These are phyloP conservation scores for Eremochloa ophiuroides DNA, from an alignment of 176 grass and related monocot species.

Conservation along the genomic window DNA sequence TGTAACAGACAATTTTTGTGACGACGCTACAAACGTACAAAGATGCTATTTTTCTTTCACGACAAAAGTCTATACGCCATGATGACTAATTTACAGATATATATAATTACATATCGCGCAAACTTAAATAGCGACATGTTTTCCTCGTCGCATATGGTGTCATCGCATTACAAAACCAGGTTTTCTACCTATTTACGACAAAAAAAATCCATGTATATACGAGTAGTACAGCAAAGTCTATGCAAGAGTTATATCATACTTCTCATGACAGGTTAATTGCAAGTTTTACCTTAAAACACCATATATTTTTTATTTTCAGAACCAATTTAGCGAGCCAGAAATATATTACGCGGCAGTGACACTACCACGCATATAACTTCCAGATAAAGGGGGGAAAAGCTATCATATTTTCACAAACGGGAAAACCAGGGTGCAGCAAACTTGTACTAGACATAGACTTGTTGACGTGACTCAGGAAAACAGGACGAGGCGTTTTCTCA, in stretches of 20 bases:
- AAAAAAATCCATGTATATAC: neutral
- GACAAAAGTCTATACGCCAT: neutral
- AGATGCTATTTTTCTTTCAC: neutral
- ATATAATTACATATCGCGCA: neutral
- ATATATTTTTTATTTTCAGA: fast-evolving
- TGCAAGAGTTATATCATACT: neutral
- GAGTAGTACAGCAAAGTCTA: neutral
- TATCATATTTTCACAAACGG: too few relatives aligned
- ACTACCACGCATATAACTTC: fast-evolving
- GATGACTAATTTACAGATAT: neutral
- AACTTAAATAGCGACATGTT: neutral
- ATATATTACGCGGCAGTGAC: neutral
- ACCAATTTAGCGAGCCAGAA: fast-evolving
- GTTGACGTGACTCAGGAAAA: constrained; percentile 6
- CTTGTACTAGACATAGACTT: constrained; percentile 1
- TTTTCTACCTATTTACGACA: neutral
- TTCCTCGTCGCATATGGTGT: neutral
- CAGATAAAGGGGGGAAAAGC: too few relatives aligned
- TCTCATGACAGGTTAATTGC: neutral
- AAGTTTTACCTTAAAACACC: neutral
- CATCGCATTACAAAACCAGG: neutral
- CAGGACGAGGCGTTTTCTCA: neutral
- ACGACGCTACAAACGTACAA: neutral
- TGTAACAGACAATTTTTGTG: neutral
- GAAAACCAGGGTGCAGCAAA: neutral